A percentile compares a stretch with the other conserved stretches of the same genome.
Conservation (phyloP, 2,329 filamentous ascomycete species). For the Drechslerella stenobrocha region DNA sequence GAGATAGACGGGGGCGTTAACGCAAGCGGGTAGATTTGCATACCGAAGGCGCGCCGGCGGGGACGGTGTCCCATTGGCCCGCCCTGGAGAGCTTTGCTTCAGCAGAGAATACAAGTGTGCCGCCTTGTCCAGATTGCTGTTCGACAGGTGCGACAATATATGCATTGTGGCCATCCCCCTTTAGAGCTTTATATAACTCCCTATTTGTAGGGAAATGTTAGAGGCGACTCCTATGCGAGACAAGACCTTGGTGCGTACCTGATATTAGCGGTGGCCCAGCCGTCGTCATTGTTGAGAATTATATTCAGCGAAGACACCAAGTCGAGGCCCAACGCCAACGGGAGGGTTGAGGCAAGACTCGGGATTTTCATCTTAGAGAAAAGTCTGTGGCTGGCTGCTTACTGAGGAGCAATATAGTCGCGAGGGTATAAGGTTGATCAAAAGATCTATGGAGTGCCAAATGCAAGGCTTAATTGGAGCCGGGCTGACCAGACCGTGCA, state of each 20-base stretch:
- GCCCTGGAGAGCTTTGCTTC: slow-evolving; percentile 57
- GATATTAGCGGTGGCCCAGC: slow-evolving; percentile 57
- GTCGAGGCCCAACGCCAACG: slow-evolving; percentile 10
- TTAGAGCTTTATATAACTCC: slow-evolving; percentile 57
- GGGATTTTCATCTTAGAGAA: slow-evolving; percentile 2
- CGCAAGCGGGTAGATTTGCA: not conserved
- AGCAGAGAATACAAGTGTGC: slow-evolving; percentile 58
- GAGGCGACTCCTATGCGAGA: too few relatives aligned
- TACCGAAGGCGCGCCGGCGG: slow-evolving; percentile 59
- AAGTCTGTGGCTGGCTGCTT: slow-evolving; percentile 6
- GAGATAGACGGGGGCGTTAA: too few relatives aligned
- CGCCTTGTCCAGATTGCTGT: slow-evolving; percentile 59
- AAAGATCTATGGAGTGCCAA: not conserved
- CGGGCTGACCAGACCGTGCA: too few relatives aligned
- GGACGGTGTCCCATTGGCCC: slow-evolving; percentile 59
- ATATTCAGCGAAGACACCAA: slow-evolving; percentile 24
- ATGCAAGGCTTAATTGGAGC: too few relatives aligned
- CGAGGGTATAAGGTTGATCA: too few relatives aligned
- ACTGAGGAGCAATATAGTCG: too few relatives aligned
- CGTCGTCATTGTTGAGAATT: slow-evolving; percentile 55
- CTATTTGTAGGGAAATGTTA: slow-evolving; percentile 22
- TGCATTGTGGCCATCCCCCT: slow-evolving; percentile 56
- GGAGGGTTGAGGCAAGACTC: slow-evolving; percentile 2
- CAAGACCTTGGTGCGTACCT: too few relatives aligned
- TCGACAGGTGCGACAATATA: slow-evolving; percentile 57